Base-by-base conservation (phyloP, 2,329 filamentous ascomycete genomes). In the Boeremia exigua region DNA sequence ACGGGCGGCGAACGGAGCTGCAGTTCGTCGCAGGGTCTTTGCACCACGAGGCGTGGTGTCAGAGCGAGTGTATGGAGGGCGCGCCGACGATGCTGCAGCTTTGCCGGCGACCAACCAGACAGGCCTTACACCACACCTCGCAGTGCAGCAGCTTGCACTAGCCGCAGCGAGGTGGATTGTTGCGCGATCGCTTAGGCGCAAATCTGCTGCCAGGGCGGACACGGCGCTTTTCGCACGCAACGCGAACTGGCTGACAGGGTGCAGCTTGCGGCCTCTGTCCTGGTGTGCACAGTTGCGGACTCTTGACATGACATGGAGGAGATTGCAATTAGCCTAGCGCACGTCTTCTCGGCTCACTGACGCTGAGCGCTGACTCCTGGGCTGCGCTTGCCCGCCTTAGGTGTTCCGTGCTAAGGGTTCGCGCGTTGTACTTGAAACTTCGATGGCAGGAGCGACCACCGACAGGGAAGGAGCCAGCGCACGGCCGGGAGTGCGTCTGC, bases 361-460 rank as follows among this genome's bases (percentile, higher is more conserved):
- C 40, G 45, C 55, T 27, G 39, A 10, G n/a, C 45, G 30, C 45
- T 54, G 55, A 54, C 55, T 54, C 55, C 28, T 29, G 46, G 23
- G 29, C 5, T 23, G 38, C 40, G 44, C 55, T 48, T 49, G 36
- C 38, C 33, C 33, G 15, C 43, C 38, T 46, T 46, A 37, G 44
- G 36, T 45, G 53, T 43, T 55, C 40, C 19, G 53, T 48, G 50
- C 59, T 59, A 52, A 57, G 48, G 38, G 50, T 62, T 62, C 64
- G 62, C 53, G 53, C 61, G 49, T 54, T 63, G 58, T 58, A 63
- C 56, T 59, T 69, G 64, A 67, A 69, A 67, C 64, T 59, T 51
- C 59, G 60, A 46, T 40, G 47, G 19, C 56, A 59, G 53, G 47
- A 56, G 53, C 47, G 32, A 28, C 53, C 43, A 47, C 47, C 19